Evolutionary conservation across 2,329 filamentous ascomycete genomes (phyloP).

Genomic region (Pestalotiopsis sp.): DNA sequence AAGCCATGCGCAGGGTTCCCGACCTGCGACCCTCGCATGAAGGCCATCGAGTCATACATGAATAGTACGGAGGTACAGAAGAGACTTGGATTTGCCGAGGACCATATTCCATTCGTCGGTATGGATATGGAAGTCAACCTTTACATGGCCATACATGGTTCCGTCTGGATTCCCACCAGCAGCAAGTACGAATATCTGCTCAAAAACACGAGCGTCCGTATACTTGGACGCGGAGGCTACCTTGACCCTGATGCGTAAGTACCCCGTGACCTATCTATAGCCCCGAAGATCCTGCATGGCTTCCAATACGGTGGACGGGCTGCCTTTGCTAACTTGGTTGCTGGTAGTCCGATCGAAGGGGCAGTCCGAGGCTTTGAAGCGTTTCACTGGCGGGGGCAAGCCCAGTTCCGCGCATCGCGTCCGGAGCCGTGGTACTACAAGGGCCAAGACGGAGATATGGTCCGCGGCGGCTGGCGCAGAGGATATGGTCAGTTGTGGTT

Average conservation of each 20-base stretch:
- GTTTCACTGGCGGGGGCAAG: neutral
- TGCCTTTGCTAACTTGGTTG: neutral
- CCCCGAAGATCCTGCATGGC: neutral
- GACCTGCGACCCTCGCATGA: neutral
- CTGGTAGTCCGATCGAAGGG: neutral
- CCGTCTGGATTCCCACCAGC: neutral
- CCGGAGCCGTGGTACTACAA: neutral
- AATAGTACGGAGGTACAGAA: neutral
- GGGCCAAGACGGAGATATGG: neutral
- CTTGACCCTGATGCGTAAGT: neutral
- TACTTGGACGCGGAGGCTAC: neutral
- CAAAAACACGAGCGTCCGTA: neutral
- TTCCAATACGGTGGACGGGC: neutral
- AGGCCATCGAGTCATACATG: neutral
- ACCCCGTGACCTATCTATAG: neutral
- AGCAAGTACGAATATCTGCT: neutral
- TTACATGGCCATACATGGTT: neutral
- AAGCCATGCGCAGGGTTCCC: neutral
- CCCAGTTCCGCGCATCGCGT: neutral
- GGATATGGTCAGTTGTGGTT: neutral
- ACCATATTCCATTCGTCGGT: neutral
- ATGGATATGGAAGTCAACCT: neutral
- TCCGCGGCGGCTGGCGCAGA: neutral
- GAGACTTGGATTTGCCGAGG: neutral
- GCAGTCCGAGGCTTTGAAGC: neutral